A percentile compares a stretch with the other conserved stretches of the same genome.
phyloP scores from a whole-genome alignment of 2,329 filamentous ascomycete genomes.

The Cadophora sp. region DNA sequence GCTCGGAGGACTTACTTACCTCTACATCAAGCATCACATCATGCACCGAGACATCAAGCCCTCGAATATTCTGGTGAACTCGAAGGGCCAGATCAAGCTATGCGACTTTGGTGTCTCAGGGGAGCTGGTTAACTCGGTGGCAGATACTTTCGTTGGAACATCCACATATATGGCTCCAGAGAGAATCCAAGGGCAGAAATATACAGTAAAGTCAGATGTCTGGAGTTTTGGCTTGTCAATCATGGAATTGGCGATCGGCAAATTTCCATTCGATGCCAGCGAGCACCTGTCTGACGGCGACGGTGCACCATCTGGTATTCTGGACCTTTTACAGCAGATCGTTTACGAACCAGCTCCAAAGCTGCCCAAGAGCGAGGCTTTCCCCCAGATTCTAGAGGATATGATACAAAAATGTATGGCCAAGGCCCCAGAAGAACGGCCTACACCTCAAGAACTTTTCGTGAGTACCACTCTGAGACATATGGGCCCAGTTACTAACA shows the following conservation, averaged over 20 bases:
- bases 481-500: constrained; percentile 24
- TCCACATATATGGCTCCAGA: constrained; percentile 99
- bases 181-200: constrained; percentile 94
- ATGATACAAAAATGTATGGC: constrained; percentile 96
- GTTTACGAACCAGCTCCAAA: constrained; percentile 94
- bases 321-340: constrained; percentile 96
- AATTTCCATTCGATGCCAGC: constrained; percentile 89
- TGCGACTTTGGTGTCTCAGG: constrained; percentile 99
- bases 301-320: constrained; percentile 88
- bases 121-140: constrained; percentile 96
- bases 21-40: constrained; percentile 94
- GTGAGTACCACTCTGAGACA: constrained; percentile 60
- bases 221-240: constrained; percentile 97
- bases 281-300: constrained; percentile 75
- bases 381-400: constrained; percentile 92
- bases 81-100: constrained; percentile 90
- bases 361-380: constrained; percentile 95
- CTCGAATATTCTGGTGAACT: constrained; percentile 97
- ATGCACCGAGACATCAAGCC: constrained; percentile 99
- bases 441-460: constrained; percentile 91
- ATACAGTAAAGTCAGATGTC: constrained; percentile 97
- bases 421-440: constrained; percentile 87
- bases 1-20: constrained; percentile 89
- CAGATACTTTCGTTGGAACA: constrained; percentile 97
- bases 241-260: constrained; percentile 97